Evolutionary conservation across 805 yeast genomes (phyloP), one percentile per base, ranked within the genome.

Genomic region (Monosporozyma unispora): DNA sequence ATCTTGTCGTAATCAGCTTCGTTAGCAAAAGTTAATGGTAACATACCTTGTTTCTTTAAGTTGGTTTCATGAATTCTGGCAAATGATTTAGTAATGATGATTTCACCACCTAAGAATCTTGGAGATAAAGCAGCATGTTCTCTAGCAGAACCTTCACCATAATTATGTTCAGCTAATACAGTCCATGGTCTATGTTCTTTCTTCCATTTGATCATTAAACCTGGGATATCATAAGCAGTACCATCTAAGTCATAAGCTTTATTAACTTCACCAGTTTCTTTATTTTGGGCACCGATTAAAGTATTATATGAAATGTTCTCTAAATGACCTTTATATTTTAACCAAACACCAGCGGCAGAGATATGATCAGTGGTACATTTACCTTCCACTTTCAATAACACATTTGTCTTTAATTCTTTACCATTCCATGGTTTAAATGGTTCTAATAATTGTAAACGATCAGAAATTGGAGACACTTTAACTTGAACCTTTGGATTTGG

Each of bases 141-240:
- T 78, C 99, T 86, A 29, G 99, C 97, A 46, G 97, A 90, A 61
- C 99, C 99, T 74, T 91, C 99, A 71, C 99, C 99, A 64, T 91
- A 93, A 71, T 91, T 91, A 67, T 93, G 96, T 69, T 93, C 99
- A 48, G 97, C 98, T 55, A 93, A 84, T 43, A 93, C 97, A 57
- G 81, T 77, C 99, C 99, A 91, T 19, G 95, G 93, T 59, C 85
- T 78, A 16, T 70, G 58, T 53, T 87, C 93, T 47, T 80, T 73
- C 68, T 91, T 90, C 97, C 97, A 93, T 69, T 86, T 86, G 70
- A 82, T 84, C 96, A 93, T 93, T 52, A 90, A 77, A 58, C 88
- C 97, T n/a, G 99, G 99, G 56, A 93, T 93, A 25, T 89, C 79
- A 61, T 77, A 80, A 40, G 74, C 76, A 44, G 76, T 74, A 42